A percentile compares a stretch with the other conserved stretches of the same genome.
Conservation (phyloP, 768 basidiomycete genomes). For the Leccinum rimulosum region DNA sequence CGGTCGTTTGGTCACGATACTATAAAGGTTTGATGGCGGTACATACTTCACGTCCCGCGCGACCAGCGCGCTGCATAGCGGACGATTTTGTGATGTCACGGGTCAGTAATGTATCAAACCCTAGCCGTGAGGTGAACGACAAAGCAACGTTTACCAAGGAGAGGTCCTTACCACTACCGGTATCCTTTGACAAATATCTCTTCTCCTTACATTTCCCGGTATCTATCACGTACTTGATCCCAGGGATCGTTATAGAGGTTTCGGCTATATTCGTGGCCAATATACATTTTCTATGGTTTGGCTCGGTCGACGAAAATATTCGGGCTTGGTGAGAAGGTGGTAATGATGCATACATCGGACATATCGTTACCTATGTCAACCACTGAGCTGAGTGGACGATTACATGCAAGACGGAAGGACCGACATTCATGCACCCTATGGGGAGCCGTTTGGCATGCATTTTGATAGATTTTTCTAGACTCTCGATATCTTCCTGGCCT, state of each 20-base stretch:
- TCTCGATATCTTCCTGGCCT: conserved; percentile 98
- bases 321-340: conserved; percentile 72
- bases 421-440: conserved; percentile 48
- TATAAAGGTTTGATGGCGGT: neutral
- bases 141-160: neutral
- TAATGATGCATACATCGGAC: conserved; percentile 86
- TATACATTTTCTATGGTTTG: conserved; percentile 83
- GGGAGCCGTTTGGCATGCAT: conserved; percentile 70
- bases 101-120: conserved; percentile 84
- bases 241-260: conserved; percentile 96
- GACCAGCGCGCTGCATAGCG: conserved; percentile 91
- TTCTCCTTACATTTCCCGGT: conserved; percentile 97
- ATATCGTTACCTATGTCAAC: conserved; percentile 57
- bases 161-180: conserved; percentile 57
- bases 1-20: conserved; percentile 1
- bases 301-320: conserved; percentile 68
- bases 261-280: conserved; percentile 98
- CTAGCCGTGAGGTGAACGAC: conserved; percentile 37
- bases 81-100: conserved; percentile 86
- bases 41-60: conserved; percentile 87
- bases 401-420: conserved; percentile 9
- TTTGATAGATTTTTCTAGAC: conserved; percentile 71
- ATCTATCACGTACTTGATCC: conserved; percentile 93
- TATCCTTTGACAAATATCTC: conserved; percentile 66
- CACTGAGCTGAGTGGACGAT: neutral